phyloP scores from a whole-genome alignment of 495 filamentous ascomycete genomes.

The Neurospora africana region DNA sequence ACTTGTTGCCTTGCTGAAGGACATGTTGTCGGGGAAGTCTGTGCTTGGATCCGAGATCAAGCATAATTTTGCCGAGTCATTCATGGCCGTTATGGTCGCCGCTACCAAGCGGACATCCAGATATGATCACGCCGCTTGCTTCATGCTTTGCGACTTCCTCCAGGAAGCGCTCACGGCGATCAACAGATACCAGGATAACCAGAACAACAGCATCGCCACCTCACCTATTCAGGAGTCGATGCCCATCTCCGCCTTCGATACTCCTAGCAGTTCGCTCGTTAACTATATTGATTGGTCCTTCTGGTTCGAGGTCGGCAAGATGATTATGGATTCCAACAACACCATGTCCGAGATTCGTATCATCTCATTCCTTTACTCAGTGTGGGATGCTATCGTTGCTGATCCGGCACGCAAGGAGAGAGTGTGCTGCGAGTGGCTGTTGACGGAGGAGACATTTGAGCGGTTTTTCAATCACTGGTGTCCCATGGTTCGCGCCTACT shows the following conservation, averaged over 20 bases:
- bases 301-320: slow-evolving; percentile 75
- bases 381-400: slow-evolving; percentile 65
- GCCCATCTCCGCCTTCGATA: slow-evolving; percentile 3
- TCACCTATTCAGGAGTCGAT: slow-evolving; percentile 11
- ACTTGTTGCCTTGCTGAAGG: slow-evolving; percentile 73
- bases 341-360: slow-evolving; percentile 89
- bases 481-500: slow-evolving; percentile 95
- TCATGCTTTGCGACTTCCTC: slow-evolving; percentile 83
- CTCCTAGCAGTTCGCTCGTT: slow-evolving; percentile 1
- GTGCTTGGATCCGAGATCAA: slow-evolving; percentile 40
- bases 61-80: slow-evolving; percentile 67
- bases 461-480: slow-evolving; percentile 94
- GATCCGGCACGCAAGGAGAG: slow-evolving; percentile 59
- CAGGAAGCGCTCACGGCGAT: slow-evolving; percentile 55
- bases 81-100: slow-evolving; percentile 61
- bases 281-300: slow-evolving; percentile 68
- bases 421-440: slow-evolving; percentile 68
- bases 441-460: slow-evolving; percentile 70
- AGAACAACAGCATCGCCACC: slow-evolving; percentile 32
- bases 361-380: slow-evolving; percentile 70
- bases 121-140: slow-evolving; percentile 83
- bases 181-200: slow-evolving; percentile 28
- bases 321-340: slow-evolving; percentile 81
- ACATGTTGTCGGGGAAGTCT: slow-evolving; percentile 67
- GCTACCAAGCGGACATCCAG: slow-evolving; percentile 65